Percentiles rank a stretch among this genome's conserved stretches.
Evolutionary conservation across 164 flowering plant species (phyloP).

Genomic region (Nymphaea colorata): DNA sequence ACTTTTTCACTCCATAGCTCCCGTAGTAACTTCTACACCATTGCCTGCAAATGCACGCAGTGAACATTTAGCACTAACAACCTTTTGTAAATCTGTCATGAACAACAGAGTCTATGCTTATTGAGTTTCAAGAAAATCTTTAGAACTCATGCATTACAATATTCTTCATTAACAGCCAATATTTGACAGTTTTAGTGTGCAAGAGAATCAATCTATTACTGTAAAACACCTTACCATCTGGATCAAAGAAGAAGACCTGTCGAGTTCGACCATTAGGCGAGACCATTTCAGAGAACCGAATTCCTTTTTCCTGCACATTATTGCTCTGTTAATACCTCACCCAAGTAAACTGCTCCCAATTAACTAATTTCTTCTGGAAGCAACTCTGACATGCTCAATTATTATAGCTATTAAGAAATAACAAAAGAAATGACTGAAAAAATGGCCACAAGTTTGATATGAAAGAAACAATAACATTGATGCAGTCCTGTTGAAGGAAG

Average conservation of each 20-base stretch:
- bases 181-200: background rate
- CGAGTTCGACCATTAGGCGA: conserved; percentile 65
- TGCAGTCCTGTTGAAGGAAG: no score
- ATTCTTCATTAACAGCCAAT: background rate
- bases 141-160: background rate
- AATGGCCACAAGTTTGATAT: no score
- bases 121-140: no score
- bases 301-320: conserved; percentile 54
- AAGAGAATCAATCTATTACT: background rate
- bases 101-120: background rate
- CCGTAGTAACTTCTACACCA: conserved; percentile 59
- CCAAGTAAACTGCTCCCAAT: no score
- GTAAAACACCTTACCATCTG: conserved; percentile 51
- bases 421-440: no score
- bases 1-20: conserved; percentile 5
- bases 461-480: no score
- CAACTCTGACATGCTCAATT: no score
- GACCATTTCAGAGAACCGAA: conserved; percentile 44
- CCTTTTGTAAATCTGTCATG: background rate
- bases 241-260: conserved; percentile 93
- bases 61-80: background rate
- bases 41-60: conserved; percentile 39
- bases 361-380: no score
- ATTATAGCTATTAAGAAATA: no score
- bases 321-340: background rate